Conservation (phyloP, 148 eudicot genomes). For the Bassia scoparia region DNA sequence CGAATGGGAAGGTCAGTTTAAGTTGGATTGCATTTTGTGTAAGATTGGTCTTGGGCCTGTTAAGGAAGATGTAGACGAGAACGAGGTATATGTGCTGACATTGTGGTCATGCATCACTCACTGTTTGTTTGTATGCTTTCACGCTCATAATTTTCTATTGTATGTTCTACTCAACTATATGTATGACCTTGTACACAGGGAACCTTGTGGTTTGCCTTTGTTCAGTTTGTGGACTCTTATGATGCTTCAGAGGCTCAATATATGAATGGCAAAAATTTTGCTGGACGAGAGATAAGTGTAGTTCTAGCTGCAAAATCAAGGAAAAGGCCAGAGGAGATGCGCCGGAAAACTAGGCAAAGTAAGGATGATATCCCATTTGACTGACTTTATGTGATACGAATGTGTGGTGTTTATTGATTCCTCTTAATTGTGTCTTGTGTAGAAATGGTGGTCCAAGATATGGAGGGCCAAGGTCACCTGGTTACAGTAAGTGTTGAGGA, state of each 20-base stretch:
- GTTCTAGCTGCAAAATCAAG: slow-evolving; percentile 67
- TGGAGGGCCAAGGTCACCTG: slow-evolving; percentile 53
- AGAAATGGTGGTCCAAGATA: slow-evolving; percentile 48
- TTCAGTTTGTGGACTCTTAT: slow-evolving; percentile 61
- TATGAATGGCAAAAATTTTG: slow-evolving; percentile 66
- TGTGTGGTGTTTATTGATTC: neutral
- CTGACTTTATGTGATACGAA: neutral
- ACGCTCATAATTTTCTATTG: neutral
- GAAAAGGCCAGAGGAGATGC: slow-evolving; percentile 79
- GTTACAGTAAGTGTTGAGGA: slow-evolving; percentile 38
- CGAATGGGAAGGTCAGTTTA: slow-evolving; percentile 55
- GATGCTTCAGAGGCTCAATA: slow-evolving; percentile 74
- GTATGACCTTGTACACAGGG: slow-evolving; percentile 37
- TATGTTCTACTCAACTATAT: slow-evolving; percentile 7
- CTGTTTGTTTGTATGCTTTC: slow-evolving; percentile 9
- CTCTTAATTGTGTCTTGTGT: neutral
- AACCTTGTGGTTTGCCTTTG: slow-evolving; percentile 90
- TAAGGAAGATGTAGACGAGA: slow-evolving; percentile 30
- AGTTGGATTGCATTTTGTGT: slow-evolving; percentile 38
- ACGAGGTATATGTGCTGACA: slow-evolving; percentile 35
- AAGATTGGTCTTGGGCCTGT: slow-evolving; percentile 23
- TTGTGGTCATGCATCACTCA: slow-evolving; percentile 19
- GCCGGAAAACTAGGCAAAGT: slow-evolving; percentile 50
- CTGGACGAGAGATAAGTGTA: slow-evolving; percentile 70
- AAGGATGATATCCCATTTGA: slow-evolving; percentile 4